Evolutionary conservation across 768 basidiomycete species (phyloP).

Genomic region (Psilocybe cyanescens): DNA sequence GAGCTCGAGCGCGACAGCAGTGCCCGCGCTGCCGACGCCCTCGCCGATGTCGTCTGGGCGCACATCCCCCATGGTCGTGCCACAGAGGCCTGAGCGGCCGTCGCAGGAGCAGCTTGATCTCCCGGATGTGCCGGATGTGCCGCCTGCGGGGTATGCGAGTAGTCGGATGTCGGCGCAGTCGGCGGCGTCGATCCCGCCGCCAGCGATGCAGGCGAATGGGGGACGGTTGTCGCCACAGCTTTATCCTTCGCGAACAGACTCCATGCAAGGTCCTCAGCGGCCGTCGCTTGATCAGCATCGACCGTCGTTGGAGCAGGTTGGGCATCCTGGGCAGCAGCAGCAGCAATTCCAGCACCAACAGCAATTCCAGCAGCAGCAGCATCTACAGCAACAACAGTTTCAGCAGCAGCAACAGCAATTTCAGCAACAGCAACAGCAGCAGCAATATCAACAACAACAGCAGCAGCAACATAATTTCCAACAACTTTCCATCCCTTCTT

Average conservation of each 20-base stretch:
- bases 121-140: constrained; percentile 34
- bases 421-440: constrained; percentile 12
- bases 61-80: constrained; percentile 36
- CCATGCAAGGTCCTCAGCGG: constrained; percentile 18
- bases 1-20: constrained; percentile 43
- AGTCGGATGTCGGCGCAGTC: constrained; percentile 29
- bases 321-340: constrained; percentile 15
- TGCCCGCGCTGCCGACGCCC: constrained; percentile 20
- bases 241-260: constrained; percentile 16
- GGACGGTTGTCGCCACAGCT: constrained; percentile 25
- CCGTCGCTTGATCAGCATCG: constrained; percentile 19
- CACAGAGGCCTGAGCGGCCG: constrained; percentile 39
- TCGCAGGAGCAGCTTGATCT: constrained; percentile 41
- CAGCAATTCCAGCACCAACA: constrained; percentile 1
- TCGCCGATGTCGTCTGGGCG: constrained; percentile 28
- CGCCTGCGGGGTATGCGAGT: constrained; percentile 25
- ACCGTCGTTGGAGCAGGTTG: constrained; percentile 15
- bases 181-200: constrained; percentile 1
- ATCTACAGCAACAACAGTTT: constrained; percentile 15
- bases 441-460: constrained; percentile 2
- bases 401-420: constrained; percentile 19
- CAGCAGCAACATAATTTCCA: constrained; percentile 13
- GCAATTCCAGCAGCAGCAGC: not conserved
- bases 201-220: constrained; percentile 18
- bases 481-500: constrained; percentile 23